A percentile compares a stretch with the other conserved stretches of the same genome.
Conservation (phyloP, 176 grass and related monocot genomes). For the Themeda triandra region DNA sequence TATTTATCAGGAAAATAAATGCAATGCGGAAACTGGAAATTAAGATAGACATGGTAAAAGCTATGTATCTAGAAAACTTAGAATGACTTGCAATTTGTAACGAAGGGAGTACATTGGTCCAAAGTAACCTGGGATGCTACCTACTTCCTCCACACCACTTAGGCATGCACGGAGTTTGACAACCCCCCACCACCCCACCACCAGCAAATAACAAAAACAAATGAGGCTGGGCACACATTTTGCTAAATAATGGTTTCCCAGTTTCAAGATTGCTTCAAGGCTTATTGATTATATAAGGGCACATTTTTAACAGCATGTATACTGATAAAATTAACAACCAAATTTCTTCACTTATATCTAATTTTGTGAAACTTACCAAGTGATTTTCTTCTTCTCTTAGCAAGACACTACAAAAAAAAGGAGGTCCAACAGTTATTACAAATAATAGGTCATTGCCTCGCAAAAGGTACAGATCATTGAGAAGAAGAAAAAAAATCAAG, state of each 20-base stretch:
- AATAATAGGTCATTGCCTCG: background rate
- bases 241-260: background rate
- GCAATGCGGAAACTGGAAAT: background rate
- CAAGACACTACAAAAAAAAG: slow-evolving; percentile 60
- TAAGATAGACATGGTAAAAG: background rate
- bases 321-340: slow-evolving; percentile 19
- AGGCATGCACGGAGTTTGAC: background rate
- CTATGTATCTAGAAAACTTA: background rate
- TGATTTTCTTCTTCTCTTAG: slow-evolving; percentile 55
- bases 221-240: background rate
- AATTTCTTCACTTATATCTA: slow-evolving; percentile 15
- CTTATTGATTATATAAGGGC: slow-evolving; percentile 3
- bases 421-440: slow-evolving; percentile 35
- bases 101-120: background rate
- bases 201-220: background rate
- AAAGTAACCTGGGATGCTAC: background rate
- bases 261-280: background rate
- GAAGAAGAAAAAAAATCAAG: background rate
- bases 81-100: background rate
- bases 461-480: slow-evolving; percentile 17
- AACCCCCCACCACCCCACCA: background rate
- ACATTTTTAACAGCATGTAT: background rate
- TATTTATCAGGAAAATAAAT: slow-evolving; percentile 8
- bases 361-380: slow-evolving; percentile 46
- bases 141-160: background rate